Percentiles rank a stretch among this genome's conserved stretches.
Evolutionary conservation across 208 protist genomes (phyloP).

Genomic region (Leishmania mexicana): DNA sequence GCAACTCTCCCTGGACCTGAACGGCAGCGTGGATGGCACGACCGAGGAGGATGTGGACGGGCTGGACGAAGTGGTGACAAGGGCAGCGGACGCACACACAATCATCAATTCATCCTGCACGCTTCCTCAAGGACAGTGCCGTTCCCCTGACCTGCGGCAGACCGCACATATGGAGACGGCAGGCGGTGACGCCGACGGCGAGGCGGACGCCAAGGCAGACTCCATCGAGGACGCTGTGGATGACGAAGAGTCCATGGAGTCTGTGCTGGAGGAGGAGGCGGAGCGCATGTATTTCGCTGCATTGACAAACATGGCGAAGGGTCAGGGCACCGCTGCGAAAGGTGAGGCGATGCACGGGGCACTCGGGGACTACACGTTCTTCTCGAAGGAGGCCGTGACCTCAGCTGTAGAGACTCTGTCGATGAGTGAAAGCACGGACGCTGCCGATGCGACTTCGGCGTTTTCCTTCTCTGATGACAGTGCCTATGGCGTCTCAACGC

Average conservation of each 20-base stretch:
- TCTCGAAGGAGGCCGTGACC: constrained; percentile 16
- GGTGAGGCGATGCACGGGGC: not conserved
- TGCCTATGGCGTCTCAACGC: no score
- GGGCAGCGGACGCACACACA: not conserved
- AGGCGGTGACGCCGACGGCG: not conserved
- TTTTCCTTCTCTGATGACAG: not conserved
- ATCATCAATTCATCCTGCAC: not conserved
- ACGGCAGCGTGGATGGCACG: no score
- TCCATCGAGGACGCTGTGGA: not conserved
- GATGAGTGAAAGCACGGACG: not conserved
- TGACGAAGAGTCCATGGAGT: constrained; percentile 25
- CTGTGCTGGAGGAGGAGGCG: constrained; percentile 30
- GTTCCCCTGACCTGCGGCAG: not conserved
- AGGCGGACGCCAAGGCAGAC: not conserved
- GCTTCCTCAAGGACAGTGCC: not conserved
- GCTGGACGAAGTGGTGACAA: not conserved
- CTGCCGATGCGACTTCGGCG: constrained; percentile 17
- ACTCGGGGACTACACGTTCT: constrained; percentile 18
- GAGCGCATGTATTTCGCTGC: constrained; percentile 22
- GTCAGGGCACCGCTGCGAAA: not conserved
- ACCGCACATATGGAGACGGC: not conserved
- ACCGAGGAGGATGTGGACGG: not conserved
- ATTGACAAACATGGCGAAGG: constrained; percentile 9
- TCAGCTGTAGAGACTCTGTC: constrained; percentile 9
- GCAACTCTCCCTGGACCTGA: not conserved